Evolutionary conservation across 371 early-diverging fungal genomes (phyloP), one percentile per base, ranked within the genome.

Genomic region (Apophysomyces sp.): DNA sequence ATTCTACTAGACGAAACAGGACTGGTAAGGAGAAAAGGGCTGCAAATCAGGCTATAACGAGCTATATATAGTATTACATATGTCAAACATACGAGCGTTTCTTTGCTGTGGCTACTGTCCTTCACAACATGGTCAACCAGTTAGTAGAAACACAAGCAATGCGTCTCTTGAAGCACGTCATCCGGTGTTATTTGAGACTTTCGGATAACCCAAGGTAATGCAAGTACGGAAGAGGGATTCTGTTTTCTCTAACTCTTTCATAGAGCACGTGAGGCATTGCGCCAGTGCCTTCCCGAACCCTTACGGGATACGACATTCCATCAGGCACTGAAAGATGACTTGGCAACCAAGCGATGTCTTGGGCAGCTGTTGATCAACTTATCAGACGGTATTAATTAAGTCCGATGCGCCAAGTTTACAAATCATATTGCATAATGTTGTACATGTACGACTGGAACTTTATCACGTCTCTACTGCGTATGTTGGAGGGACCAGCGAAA

Each of bases 61-160:
- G n/a, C n/a, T n/a, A 16, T 51, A 4, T 16, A 13, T 71, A 78
- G 78, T 78, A 78, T 67, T 99, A 98, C 76, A 94, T 98, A 41
- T 97, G 97, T 66, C 97, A 98, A 77, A 98, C 98, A 31, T 96
- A 93, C 56, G 95, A 99, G 63, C 89, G 99, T 9, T 97, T 99
- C 78, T 93, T 92, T 66, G 98, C 98, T 18, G 98, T 99, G 15
- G 92, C 92, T 36, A 93, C 96, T 4, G 97, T 99, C 16, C 83
- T 99, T 54, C 91, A 92, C 68, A 93, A 94, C 67, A 93, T 99
- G 90, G 93, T 98, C 21, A 86, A 79, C 36, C 97, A 98, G 68
- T 81, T 95, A 44, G 91, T 95, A 15, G 92, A 93, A 18, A 87
- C 89, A 30, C 93, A 92, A 55, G 92, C 94, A 13, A 85, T 91